Evolutionary conservation across 176 grass and related monocot genomes (phyloP).

Genomic region (Carex kokanica): DNA sequence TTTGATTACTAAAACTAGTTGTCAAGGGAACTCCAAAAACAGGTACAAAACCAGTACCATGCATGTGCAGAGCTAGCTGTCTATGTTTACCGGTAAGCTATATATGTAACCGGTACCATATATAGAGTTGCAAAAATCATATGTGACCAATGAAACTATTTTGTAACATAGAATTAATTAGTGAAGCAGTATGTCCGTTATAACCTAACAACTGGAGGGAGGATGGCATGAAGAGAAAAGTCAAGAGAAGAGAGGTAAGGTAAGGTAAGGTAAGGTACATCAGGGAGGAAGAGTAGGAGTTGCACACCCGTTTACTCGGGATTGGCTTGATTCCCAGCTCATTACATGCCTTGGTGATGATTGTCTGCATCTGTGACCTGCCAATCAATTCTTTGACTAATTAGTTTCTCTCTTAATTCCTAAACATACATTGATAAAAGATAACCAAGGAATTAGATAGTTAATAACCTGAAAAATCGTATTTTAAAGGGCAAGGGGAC

Average conservation of each 20-base stretch:
- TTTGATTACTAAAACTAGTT: not conserved
- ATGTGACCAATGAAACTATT: not conserved
- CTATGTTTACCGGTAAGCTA: not conserved
- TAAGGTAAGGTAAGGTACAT: conserved; percentile 21
- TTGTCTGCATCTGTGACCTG: conserved; percentile 87
- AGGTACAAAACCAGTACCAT: not conserved
- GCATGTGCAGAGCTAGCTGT: not conserved
- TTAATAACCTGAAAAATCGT: conserved; percentile 71
- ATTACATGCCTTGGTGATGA: conserved; percentile 77
- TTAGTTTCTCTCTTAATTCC: not conserved
- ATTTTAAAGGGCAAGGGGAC: conserved; percentile 73
- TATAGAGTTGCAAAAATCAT: not conserved
- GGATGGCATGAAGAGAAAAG: not conserved
- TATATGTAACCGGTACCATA: not conserved
- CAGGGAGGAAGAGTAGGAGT: conserved; percentile 15
- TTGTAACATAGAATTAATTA: not conserved
- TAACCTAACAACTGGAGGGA: not conserved
- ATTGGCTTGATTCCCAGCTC: conserved; percentile 86
- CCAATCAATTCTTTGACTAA: not conserved
- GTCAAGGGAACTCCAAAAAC: not conserved
- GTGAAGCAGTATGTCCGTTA: not conserved
- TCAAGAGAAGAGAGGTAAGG: not conserved
- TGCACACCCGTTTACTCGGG: conserved; percentile 59
- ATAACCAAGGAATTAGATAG: not conserved
- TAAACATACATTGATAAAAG: conserved; percentile 3